phyloP scores from a whole-genome alignment of 495 filamentous ascomycete species.

The Lophium mytilinum region DNA sequence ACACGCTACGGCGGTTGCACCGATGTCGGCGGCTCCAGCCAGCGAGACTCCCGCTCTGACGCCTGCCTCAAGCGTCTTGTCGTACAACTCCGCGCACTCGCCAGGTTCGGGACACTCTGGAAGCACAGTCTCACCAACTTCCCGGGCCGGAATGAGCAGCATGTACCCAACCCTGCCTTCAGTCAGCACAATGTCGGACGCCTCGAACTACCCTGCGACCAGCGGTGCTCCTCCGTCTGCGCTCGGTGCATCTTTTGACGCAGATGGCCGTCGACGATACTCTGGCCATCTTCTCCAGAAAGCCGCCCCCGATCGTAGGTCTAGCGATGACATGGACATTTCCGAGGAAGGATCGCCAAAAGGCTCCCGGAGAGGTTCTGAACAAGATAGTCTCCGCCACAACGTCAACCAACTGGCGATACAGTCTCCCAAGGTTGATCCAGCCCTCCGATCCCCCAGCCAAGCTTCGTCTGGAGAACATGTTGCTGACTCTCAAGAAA shows the following conservation, averaged over 20 bases:
- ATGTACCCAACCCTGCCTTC: slow-evolving; percentile 84
- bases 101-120: slow-evolving; percentile 58
- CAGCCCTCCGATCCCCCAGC: slow-evolving; percentile 23
- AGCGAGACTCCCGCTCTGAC: slow-evolving; percentile 76
- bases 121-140: slow-evolving; percentile 49
- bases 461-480: slow-evolving; percentile 20
- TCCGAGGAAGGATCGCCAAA: slow-evolving; percentile 44
- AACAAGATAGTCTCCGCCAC: slow-evolving; percentile 19
- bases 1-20: slow-evolving; percentile 49
- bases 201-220: slow-evolving; percentile 50
- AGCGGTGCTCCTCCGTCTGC: slow-evolving; percentile 66
- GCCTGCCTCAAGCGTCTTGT: slow-evolving; percentile 77
- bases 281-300: slow-evolving; percentile 82
- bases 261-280: slow-evolving; percentile 73
- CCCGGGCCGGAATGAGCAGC: slow-evolving; percentile 33
- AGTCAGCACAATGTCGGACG: slow-evolving; percentile 51
- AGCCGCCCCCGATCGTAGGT: slow-evolving; percentile 34
- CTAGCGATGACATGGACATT: slow-evolving; percentile 46
- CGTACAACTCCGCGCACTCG: slow-evolving; percentile 72
- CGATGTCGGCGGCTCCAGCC: slow-evolving; percentile 45
- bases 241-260: slow-evolving; percentile 72
- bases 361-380: slow-evolving; percentile 15
- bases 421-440: slow-evolving; percentile 25
- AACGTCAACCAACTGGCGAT: slow-evolving; percentile 23
- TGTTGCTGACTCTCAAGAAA: slow-evolving; percentile 44